Evolutionary conservation across 768 basidiomycete genomes (phyloP).

Genomic region (Tephrocybe sp.): DNA sequence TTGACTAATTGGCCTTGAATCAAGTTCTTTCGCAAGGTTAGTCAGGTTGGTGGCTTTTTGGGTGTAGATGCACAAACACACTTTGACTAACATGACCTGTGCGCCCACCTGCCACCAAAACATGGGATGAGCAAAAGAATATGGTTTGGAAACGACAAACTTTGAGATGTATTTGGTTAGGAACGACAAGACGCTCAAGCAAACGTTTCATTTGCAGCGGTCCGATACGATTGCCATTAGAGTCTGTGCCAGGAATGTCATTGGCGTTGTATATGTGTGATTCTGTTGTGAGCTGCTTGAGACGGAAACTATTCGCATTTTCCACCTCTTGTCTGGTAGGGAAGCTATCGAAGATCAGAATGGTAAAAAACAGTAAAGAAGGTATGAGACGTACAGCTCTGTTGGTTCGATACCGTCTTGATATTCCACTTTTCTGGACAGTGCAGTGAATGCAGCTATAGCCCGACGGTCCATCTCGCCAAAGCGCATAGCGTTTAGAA

Average conservation of each 20-base stretch:
- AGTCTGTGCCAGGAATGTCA: conserved; percentile 47
- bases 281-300: conserved; percentile 39
- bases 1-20: conserved; percentile 69
- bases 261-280: conserved; percentile 38
- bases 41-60: no score
- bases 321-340: conserved; percentile 74
- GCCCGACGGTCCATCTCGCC: conserved; percentile 52
- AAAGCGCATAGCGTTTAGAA: conserved; percentile 86
- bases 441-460: conserved; percentile 45
- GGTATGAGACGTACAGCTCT: conserved; percentile 53
- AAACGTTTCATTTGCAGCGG: conserved; percentile 38
- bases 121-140: conserved; percentile 1
- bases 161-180: conserved; percentile 44
- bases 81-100: conserved; percentile 85
- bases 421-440: conserved; percentile 60
- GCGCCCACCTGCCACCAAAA: conserved; percentile 54
- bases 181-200: conserved; percentile 62
- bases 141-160: conserved; percentile 23
- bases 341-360: conserved; percentile 43
- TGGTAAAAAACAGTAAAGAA: background rate
- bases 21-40: no score
- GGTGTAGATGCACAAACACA: conserved; percentile 16
- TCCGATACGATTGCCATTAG: conserved; percentile 34
- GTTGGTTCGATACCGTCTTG: conserved; percentile 78
- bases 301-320: conserved; percentile 54